Base-by-base conservation (phyloP, 441 rosid species). In the Francoa sonchifolia region DNA sequence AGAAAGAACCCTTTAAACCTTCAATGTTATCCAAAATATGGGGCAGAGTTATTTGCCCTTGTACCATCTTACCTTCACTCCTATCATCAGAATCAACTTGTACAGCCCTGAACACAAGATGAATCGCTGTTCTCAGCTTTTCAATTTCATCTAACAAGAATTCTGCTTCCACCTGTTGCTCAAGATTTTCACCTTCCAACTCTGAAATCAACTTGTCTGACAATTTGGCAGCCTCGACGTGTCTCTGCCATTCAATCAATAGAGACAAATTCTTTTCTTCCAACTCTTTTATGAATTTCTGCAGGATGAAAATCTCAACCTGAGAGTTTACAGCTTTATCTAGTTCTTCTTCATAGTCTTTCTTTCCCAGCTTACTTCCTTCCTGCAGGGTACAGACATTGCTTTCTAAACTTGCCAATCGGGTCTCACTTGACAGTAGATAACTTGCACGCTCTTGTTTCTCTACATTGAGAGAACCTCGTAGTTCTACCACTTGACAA, bases 81-180 rank as follows among this genome's bases (percentile, higher is more conserved):
- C 52, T 56, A 22, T 38, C 50, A 33, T 58, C 66, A 21, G 69
- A 61, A 58, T 68, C 71, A 47, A 61, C 58, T 47, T 73, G 73
- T 59, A 77, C 81, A 31, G 78, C 73, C 58, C 50, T 55, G 30
- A 72, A 59, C 25, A 81, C 68, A 58, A 67, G 75, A 69, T 51
- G 47, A 27, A 81, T 68, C 42, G 63, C 75, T 6, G 44, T 40
- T 47, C 75, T 74, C 62, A 73, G 69, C 52, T 68, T 71, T 32
- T 72, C 72, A 47, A 87, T 65, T 67, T 87, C 83, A 48, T 76
- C 79, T 21, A 73, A 67, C 51, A 72, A 74, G 55, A 86, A 68
- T 36, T 79, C 81, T 51, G 68, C 63, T 63, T 77, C 94, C 62
- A 81, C 68, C 57, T 72, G 83, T 67, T 72, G 86, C 66, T 77